Conservation (phyloP, 345 rosid genomes). For the Mangifera indica region DNA sequence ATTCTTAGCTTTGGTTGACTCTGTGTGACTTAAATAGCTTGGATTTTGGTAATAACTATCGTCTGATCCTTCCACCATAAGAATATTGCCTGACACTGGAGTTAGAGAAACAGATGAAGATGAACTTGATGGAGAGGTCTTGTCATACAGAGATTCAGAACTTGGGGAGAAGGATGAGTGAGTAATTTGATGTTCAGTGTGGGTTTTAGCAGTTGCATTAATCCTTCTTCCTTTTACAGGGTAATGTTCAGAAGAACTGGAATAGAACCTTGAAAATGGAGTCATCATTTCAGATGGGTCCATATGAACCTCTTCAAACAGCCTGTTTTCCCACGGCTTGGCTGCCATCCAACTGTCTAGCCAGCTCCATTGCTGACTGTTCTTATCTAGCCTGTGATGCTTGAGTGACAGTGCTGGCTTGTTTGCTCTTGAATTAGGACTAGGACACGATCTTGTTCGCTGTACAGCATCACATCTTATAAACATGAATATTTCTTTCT, state of each 20-base stretch:
- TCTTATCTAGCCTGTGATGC: conserved; percentile 39
- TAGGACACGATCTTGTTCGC: conserved; percentile 56
- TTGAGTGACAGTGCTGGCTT: conserved; percentile 38
- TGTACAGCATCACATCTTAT: conserved; percentile 14
- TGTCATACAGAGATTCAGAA: conserved; percentile 51
- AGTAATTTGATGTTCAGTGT: conserved; percentile 44
- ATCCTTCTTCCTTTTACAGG: conserved; percentile 63
- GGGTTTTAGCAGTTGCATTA: conserved; percentile 49
- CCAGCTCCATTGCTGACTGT: conserved; percentile 57
- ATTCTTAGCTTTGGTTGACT: conserved; percentile 72
- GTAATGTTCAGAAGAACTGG: conserved; percentile 41
- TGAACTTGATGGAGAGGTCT: conserved; percentile 54
- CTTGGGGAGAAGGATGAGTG: conserved; percentile 51
- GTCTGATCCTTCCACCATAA: conserved; percentile 34
- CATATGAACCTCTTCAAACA: conserved; percentile 41
- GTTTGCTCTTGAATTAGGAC: conserved; percentile 49
- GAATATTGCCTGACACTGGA: conserved; percentile 39
- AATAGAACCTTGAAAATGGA: conserved; percentile 30
- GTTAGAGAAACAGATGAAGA: conserved; percentile 56
- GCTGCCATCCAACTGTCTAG: conserved; percentile 77
- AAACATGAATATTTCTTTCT: background rate
- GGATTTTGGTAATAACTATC: conserved; percentile 57
- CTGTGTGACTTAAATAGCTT: conserved; percentile 73
- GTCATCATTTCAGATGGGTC: conserved; percentile 24
- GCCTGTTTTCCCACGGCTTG: conserved; percentile 72